Conservation (phyloP, 352 stramenopile genomes). For the Thraustochytrium striatum region DNA sequence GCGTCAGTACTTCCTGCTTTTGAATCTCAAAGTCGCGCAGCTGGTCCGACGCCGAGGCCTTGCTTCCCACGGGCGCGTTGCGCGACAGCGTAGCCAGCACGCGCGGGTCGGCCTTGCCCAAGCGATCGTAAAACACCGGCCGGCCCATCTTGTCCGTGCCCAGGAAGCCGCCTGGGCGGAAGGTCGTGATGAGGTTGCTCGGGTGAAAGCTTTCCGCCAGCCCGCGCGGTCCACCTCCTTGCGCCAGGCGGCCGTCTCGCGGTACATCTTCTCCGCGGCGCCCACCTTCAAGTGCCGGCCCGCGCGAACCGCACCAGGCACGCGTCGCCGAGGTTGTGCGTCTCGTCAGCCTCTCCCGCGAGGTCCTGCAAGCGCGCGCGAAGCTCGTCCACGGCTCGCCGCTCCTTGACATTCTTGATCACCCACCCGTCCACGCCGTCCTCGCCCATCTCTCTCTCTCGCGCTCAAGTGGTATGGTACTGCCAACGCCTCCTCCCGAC, state of each 20-base stretch:
- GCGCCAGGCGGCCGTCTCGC: not conserved
- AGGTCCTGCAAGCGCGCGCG: not conserved
- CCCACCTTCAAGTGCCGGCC: not conserved
- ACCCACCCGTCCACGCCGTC: conserved; percentile 4
- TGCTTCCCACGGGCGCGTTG: not conserved
- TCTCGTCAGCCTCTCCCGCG: not conserved
- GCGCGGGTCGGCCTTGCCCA: not conserved
- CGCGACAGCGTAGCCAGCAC: not conserved
- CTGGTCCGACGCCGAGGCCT: not conserved
- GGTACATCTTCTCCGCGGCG: not conserved
- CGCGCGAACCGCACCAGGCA: not conserved
- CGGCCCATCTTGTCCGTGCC: not conserved
- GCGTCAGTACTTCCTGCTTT: not conserved
- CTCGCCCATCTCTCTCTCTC: too few species aligned
- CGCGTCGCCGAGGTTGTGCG: not conserved
- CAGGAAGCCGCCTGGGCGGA: not conserved
- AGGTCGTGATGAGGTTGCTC: not conserved
- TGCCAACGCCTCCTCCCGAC: too few species aligned
- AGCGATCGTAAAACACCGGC: not conserved
- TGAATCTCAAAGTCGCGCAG: not conserved
- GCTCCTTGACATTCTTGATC: not conserved
- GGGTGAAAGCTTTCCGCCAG: not conserved
- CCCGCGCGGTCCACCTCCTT: not conserved
- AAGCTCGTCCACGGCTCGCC: not conserved
- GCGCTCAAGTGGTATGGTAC: too few species aligned